These are phyloP conservation scores for Porpolomopsis calyptriformis DNA, from an alignment of 768 basidiomycete genomes.

Conservation along the genomic window DNA sequence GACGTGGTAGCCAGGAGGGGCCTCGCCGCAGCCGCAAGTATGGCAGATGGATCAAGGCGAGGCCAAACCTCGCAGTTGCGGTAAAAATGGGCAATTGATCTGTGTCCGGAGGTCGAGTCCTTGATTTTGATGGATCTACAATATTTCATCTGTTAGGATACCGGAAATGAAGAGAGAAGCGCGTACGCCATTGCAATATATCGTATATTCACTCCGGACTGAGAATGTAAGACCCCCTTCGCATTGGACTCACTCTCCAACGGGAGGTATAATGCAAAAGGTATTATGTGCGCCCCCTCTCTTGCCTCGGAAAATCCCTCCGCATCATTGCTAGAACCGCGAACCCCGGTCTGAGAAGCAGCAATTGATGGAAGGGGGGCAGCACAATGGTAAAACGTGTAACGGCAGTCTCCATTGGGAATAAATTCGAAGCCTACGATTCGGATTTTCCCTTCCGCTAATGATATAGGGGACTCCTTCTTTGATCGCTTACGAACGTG, in stretches of 20 bases:
- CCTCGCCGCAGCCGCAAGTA: conserved; percentile 49
- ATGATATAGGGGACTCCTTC: conserved; percentile 46
- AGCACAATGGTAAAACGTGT: conserved; percentile 77
- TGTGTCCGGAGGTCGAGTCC: conserved; percentile 43
- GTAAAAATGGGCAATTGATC: conserved; percentile 85
- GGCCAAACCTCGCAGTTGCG: conserved; percentile 76
- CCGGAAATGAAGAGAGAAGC: neutral
- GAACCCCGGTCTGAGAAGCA: conserved; percentile 34
- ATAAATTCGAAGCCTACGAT: conserved; percentile 79
- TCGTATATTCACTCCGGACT: conserved; percentile 52
- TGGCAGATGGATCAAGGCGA: conserved; percentile 46
- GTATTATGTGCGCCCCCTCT: conserved; percentile 59
- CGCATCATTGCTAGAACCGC: conserved; percentile 34
- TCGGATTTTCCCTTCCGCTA: conserved; percentile 69
- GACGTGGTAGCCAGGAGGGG: conserved; percentile 49
- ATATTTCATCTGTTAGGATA: neutral
- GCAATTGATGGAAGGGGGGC: conserved; percentile 39
- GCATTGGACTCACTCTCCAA: conserved; percentile 36
- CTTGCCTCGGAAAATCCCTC: conserved; percentile 55
- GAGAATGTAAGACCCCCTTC: conserved; percentile 47
- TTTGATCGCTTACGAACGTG: conserved; percentile 44
- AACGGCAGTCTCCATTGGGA: conserved; percentile 43
- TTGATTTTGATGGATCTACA: conserved; percentile 69
- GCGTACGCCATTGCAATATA: conserved; percentile 78
- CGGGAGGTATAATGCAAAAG: conserved; percentile 64